Base-by-base conservation (phyloP, 768 basidiomycete species). In the Pleurotus sapidus region DNA sequence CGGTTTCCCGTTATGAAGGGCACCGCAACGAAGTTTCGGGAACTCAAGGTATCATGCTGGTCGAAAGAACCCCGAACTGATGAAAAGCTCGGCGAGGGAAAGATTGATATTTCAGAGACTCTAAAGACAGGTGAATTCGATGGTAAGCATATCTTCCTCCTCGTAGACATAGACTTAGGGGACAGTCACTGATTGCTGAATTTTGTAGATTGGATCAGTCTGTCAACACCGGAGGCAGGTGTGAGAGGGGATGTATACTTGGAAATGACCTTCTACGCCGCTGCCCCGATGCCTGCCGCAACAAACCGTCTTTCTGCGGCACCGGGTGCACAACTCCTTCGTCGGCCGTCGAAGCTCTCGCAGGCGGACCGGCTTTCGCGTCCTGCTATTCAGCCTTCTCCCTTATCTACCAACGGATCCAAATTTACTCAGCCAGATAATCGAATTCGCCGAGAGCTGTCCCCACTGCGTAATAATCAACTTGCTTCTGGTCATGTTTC, bases 201-300 rank as follows among this genome's bases (percentile, higher is more conserved):
- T 39, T 18, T 24, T 39, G 43, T 65, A 91, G 89, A 89, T 63
- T 91, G 89, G 89, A 78, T 90, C 14, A 69, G 73, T 45, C 76
- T 92, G 45, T 54, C 51, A 14, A 54, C 39, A 15, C 30, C 30
- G 9, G 72, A 77, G 56, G 72, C 79, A 30, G 81, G 83, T 47
- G 86, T 84, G 6, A 84, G 91, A 20, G 95, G 95, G 5, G 92
- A 97, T 55, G 61, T 96, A 8, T 97, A 91, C 67, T 79, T 97
- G 14, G 95, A 98, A 70, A 89, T 97, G 84, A 98, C 95, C 1
- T 98, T 86, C 75, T 98, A 84, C 70, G 82, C 93, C 3, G 84
- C 88, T 55, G 81, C 78, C 3, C 84, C 86, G 6, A 75, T 79
- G n/a, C 71, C 85, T 63, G 55, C 68, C 17, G 3, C 30, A 9